Percentiles rank a stretch among this genome's conserved stretches.
phyloP scores from a whole-genome alignment of 2,329 filamentous ascomycete genomes.

The Xylogone sp. region DNA sequence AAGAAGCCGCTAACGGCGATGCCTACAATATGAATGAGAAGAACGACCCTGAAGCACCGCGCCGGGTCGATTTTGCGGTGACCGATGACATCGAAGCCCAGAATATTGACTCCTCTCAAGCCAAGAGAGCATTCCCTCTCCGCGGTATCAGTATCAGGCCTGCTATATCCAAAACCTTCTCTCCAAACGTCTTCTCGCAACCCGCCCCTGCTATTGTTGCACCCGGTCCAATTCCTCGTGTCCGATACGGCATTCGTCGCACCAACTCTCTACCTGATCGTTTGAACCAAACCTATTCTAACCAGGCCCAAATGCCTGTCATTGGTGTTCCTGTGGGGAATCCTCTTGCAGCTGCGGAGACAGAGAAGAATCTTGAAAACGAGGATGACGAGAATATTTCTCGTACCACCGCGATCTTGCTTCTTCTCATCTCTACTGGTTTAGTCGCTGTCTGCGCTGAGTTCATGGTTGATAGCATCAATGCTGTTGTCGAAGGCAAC shows the following conservation, averaged over 20 bases:
- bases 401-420: constrained; percentile 52
- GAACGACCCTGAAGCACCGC: constrained; percentile 35
- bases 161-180: constrained; percentile 60
- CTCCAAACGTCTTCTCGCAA: constrained; percentile 66
- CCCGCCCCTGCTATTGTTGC: constrained; percentile 30
- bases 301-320: constrained; percentile 2
- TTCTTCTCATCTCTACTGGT: constrained; percentile 60
- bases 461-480: constrained; percentile 65
- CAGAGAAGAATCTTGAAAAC: constrained; percentile 10
- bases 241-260: constrained; percentile 63
- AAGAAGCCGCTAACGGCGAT: constrained; percentile 8
- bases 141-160: constrained; percentile 56
- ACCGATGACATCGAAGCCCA: constrained; percentile 28
- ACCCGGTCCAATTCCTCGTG: constrained; percentile 47
- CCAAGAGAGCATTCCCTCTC: constrained; percentile 49
- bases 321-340: constrained; percentile 12
- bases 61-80: constrained; percentile 57
- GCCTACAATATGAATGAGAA: constrained; percentile 15
- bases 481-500: constrained; percentile 54
- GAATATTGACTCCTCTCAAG: constrained; percentile 10
- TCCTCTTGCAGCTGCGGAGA: constrained; percentile 19
- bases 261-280: constrained; percentile 73
- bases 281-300: constrained; percentile 40
- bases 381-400: constrained; percentile 47
- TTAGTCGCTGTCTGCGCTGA: constrained; percentile 67